Evolutionary conservation across 2,329 filamentous ascomycete species (phyloP), one percentile per base, ranked within the genome.

Genomic region (Whalleya microplaca): DNA sequence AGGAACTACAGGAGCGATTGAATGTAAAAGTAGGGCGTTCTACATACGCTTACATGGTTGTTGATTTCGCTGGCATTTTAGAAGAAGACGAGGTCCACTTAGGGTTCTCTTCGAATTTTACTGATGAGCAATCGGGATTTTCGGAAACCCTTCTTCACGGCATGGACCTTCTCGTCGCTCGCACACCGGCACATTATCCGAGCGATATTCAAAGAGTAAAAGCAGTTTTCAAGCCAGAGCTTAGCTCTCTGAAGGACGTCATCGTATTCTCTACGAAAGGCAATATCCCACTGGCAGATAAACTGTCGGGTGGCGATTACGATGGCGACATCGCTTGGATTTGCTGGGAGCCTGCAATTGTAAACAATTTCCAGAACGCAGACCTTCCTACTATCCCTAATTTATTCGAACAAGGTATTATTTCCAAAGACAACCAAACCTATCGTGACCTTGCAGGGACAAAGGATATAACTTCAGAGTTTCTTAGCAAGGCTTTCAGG

Each of bases 251-350:
- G 0, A 89, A 89, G 58, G 89, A 97, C 64, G 86, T 96, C 1
- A 80, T 95, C 14, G 81, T 97, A 0, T 97, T 98, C 63, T 80
- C 90, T 0, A 78, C 77, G 0, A 83, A 81, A 56, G 89, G 89
- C 0, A 68, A 80, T 21, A 75, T 73, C 0, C 84, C 90, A 0
- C 78, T 92, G 0, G 91, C 90, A 0, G 82, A 85, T 8, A 86
- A 87, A 64, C 76, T 94, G 0, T 91, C 89, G 1, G 91, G 91
- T 0, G 91, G 91, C 0, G 91, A 94, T 66, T 94, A 92, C 59
- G 90, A 94, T 62, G 91, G 91, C 0, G 91, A 95, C 59, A 81
- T 76, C n/a, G 84, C 89, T 3, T 93, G 89, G 89, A 74, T 91
- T 0, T 91, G 88, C 65, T 94, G 88, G 88, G 89, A 93, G 23